Percentiles rank a stretch among this genome's conserved stretches.
Evolutionary conservation across 768 basidiomycete genomes (phyloP).

Genomic region (Podaxis sp.): DNA sequence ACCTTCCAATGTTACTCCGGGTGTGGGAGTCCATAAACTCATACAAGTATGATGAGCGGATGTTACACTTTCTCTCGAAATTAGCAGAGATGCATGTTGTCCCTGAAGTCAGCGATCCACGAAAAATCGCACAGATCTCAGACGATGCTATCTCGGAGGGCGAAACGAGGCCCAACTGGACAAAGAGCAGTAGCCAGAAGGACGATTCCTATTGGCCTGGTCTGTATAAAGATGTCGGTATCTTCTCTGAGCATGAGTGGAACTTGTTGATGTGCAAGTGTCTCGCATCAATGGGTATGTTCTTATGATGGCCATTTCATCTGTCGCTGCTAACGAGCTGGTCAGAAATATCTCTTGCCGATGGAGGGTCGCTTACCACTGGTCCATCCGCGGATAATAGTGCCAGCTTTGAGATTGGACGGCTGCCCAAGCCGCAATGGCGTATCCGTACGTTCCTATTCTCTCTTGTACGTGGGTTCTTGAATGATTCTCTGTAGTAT

Average conservation of each 20-base stretch:
- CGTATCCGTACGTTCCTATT: conserved; percentile 51
- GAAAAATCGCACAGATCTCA: conserved; percentile 56
- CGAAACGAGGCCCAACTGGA: conserved; percentile 57
- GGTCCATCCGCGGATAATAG: conserved; percentile 72
- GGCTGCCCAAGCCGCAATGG: conserved; percentile 71
- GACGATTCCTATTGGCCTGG: conserved; percentile 49
- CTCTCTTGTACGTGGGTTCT: conserved; percentile 6
- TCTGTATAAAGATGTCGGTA: conserved; percentile 81
- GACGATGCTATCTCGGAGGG: conserved; percentile 65
- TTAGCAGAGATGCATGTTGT: conserved; percentile 80
- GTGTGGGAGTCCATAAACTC: conserved; percentile 89
- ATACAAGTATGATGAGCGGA: conserved; percentile 85
- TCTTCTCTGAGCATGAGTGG: conserved; percentile 84
- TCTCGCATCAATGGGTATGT: conserved; percentile 73
- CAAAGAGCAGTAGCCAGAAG: conserved; percentile 31
- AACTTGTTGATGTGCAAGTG: conserved; percentile 86
- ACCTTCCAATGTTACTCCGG: conserved; percentile 79
- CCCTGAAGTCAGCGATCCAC: conserved; percentile 72
- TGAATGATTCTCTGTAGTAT: conserved; percentile 39
- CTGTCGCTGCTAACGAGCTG: conserved; percentile 1
- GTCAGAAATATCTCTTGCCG: conserved; percentile 67
- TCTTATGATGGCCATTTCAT: conserved; percentile 10
- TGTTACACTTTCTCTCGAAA: conserved; percentile 77
- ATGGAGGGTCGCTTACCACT: conserved; percentile 70
- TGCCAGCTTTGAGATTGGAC: conserved; percentile 68